Percentiles rank a stretch among this genome's conserved stretches.
Evolutionary conservation across 495 filamentous ascomycete genomes (phyloP).

Genomic region (Pyrenula massariospora): DNA sequence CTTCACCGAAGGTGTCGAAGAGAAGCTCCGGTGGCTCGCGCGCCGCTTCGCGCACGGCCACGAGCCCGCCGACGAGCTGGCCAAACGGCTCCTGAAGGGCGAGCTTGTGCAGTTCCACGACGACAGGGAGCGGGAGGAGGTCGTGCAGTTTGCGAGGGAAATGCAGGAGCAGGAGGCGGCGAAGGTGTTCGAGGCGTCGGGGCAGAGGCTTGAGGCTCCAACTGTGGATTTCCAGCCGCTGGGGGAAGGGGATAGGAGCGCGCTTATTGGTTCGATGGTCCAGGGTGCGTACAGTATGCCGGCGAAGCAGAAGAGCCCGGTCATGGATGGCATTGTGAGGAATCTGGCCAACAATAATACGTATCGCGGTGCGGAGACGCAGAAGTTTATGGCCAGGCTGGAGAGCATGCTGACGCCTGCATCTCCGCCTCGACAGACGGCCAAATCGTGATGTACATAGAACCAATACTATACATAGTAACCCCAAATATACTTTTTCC

Average conservation of each 20-base stretch:
- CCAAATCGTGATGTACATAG: conserved; percentile 3
- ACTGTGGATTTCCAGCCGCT: conserved; percentile 28
- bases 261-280: conserved; percentile 64
- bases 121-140: conserved; percentile 26
- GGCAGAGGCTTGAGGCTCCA: conserved; percentile 25
- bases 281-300: conserved; percentile 30
- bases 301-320: conserved; percentile 9
- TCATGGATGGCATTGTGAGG: conserved; percentile 22
- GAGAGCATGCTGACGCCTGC: conserved; percentile 13
- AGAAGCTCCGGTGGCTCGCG: conserved; percentile 24
- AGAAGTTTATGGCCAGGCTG: conserved; percentile 28
- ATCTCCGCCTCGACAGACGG: conserved; percentile 4
- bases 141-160: conserved; percentile 23
- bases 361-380: conserved; percentile 29
- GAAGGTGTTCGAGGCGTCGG: conserved; percentile 27
- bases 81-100: conserved; percentile 25
- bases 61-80: conserved; percentile 25
- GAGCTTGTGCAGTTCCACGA: conserved; percentile 28
- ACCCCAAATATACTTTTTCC: background rate
- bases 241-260: conserved; percentile 42
- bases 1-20: conserved; percentile 19
- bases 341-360: conserved; percentile 33
- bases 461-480: background rate
- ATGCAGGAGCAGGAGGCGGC: conserved; percentile 26
- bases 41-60: conserved; percentile 28